phyloP scores from a whole-genome alignment of 768 basidiomycete species.

The Punctularia strigosozonata region DNA sequence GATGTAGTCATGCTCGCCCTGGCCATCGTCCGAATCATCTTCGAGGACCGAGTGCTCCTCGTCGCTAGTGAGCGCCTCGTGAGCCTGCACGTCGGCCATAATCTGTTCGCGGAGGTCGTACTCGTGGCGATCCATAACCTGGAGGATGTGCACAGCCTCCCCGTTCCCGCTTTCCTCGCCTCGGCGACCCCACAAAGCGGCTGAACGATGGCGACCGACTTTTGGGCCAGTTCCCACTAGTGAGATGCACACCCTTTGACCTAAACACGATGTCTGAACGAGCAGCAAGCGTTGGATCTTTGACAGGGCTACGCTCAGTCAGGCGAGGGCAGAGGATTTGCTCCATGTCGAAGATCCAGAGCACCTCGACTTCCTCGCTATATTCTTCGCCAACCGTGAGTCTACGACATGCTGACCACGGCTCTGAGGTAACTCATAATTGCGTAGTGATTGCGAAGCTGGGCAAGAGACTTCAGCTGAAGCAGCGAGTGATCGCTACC shows the following conservation, averaged over 20 bases:
- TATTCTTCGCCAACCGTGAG: slow-evolving; percentile 82
- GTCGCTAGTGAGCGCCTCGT: slow-evolving; percentile 46
- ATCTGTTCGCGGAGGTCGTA: slow-evolving; percentile 65
- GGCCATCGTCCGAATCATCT: slow-evolving; percentile 71
- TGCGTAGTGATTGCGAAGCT: slow-evolving; percentile 53
- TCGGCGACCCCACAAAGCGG: no score
- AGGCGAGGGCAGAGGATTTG: slow-evolving; percentile 69
- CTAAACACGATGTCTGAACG: not conserved
- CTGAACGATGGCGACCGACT: slow-evolving; percentile 75
- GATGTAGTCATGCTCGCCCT: slow-evolving; percentile 50
- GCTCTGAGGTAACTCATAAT: not conserved
- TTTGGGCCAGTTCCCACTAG: slow-evolving; percentile 90
- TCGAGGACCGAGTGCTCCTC: slow-evolving; percentile 78
- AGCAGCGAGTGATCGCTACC: slow-evolving; percentile 88
- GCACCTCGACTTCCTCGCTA: slow-evolving; percentile 65
- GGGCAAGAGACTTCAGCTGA: slow-evolving; percentile 68
- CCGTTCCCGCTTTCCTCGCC: no score
- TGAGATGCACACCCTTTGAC: slow-evolving; percentile 22
- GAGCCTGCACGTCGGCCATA: slow-evolving; percentile 34
- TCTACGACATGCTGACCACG: slow-evolving; percentile 7
- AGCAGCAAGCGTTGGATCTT: slow-evolving; percentile 86
- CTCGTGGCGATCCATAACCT: no score
- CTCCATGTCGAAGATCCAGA: slow-evolving; percentile 73
- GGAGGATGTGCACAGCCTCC: no score
- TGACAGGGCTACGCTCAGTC: slow-evolving; percentile 61